Conservation (phyloP, 202 grass and related monocot species). For the Eragrostis tef region DNA sequence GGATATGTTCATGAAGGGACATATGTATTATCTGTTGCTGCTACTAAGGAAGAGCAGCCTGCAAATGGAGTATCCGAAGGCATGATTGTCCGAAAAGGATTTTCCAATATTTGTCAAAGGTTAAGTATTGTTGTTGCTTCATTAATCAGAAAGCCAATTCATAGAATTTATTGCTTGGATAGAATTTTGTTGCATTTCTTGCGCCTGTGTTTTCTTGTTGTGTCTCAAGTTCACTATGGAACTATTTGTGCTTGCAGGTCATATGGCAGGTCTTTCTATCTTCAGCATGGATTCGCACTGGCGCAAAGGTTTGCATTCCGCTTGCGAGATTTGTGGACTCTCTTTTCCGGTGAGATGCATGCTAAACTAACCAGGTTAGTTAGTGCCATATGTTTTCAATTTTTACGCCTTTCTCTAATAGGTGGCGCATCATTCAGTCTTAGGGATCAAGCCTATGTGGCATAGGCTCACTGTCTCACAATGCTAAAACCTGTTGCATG, state of each 20-base stretch:
- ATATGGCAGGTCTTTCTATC: slow-evolving; percentile 50
- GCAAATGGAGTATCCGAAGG: slow-evolving; percentile 26
- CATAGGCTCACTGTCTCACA: slow-evolving; percentile 22
- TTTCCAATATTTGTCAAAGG: slow-evolving; percentile 57
- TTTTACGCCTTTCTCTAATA: neutral
- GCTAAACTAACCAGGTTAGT: slow-evolving; percentile 56
- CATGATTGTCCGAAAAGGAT: slow-evolving; percentile 32
- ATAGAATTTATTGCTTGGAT: neutral
- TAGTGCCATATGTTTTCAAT: neutral
- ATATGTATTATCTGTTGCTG: slow-evolving; percentile 23
- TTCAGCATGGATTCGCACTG: slow-evolving; percentile 45
- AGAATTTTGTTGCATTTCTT: neutral
- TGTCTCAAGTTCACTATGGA: neutral
- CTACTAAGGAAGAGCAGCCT: slow-evolving; percentile 25
- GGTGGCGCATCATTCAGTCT: neutral
- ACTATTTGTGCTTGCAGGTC: slow-evolving; percentile 45
- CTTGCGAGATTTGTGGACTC: slow-evolving; percentile 42
- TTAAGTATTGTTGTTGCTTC: slow-evolving; percentile 43
- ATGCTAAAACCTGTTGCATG: slow-evolving; percentile 31
- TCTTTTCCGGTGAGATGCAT: slow-evolving; percentile 45
- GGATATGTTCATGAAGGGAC: slow-evolving; percentile 26
- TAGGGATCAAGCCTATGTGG: neutral
- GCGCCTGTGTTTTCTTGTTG: neutral
- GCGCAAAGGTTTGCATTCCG: slow-evolving; percentile 50
- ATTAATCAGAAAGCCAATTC: slow-evolving; percentile 17